Conservation (phyloP, 805 yeast genomes). For the Hanseniaspora pseudoguilliermondii region DNA sequence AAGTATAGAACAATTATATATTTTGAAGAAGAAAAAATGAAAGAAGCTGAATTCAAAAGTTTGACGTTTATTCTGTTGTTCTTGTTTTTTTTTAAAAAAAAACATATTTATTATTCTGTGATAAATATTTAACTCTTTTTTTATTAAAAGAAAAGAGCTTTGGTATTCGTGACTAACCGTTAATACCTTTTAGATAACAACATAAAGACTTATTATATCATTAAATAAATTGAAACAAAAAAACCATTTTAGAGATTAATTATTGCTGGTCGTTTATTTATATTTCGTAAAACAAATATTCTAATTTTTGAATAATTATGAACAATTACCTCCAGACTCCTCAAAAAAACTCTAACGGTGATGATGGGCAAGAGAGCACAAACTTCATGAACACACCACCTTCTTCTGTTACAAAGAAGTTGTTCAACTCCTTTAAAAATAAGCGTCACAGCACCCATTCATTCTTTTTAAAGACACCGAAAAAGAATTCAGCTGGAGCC, state of each 20-base stretch:
- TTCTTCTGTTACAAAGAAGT: conserved; percentile 18
- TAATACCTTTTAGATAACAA: no score
- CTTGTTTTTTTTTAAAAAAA: no score
- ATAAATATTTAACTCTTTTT: no score
- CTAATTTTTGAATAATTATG: neutral
- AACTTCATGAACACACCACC: conserved; percentile 19
- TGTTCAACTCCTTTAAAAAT: neutral
- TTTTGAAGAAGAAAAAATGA: neutral
- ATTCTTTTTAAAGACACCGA: neutral
- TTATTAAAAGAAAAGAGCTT: no score
- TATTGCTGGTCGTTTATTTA: no score
- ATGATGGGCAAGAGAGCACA: neutral
- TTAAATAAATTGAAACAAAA: no score
- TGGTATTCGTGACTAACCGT: no score
- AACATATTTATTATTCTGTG: no score
- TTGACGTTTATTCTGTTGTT: neutral
- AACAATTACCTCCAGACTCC: neutral
- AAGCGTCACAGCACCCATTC: neutral
- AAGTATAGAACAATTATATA: conserved; percentile 17
- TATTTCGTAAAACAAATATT: neutral
- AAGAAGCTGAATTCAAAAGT: neutral
- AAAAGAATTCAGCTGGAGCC: neutral
- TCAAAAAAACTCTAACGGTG: neutral
- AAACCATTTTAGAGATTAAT: no score
- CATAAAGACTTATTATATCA: no score